A percentile compares a stretch with the other conserved stretches of the same genome.
Conservation (phyloP, 345 rosid genomes). For the Bruguiera gymnorhiza region DNA sequence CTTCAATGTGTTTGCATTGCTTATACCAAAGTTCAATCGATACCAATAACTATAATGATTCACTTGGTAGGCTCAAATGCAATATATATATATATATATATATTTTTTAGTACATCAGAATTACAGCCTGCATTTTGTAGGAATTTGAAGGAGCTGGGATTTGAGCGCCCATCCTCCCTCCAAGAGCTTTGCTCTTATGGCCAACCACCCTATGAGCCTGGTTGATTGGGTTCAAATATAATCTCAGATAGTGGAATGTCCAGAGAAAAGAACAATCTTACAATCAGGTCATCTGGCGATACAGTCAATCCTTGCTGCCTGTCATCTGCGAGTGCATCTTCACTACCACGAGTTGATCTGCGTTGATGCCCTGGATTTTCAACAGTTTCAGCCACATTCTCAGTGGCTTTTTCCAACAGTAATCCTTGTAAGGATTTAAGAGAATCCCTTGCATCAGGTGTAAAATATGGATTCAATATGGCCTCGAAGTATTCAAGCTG, state of each 20-base stretch:
- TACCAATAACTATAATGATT: neutral
- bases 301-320: slow-evolving; percentile 61
- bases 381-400: slow-evolving; percentile 59
- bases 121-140: neutral
- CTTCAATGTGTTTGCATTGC: neutral
- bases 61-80: neutral
- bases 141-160: neutral
- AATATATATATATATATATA: too few relatives aligned
- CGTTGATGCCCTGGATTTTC: slow-evolving; percentile 74
- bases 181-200: too few relatives aligned
- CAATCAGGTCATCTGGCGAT: slow-evolving; percentile 92
- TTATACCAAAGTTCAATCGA: neutral
- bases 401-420: slow-evolving; percentile 82
- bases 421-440: slow-evolving; percentile 82
- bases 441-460: slow-evolving; percentile 74
- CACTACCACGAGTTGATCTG: slow-evolving; percentile 90
- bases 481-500: slow-evolving; percentile 98
- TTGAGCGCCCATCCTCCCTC: too few relatives aligned
- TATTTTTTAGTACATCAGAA: neutral
- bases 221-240: neutral
- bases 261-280: slow-evolving; percentile 33
- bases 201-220: too few relatives aligned
- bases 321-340: slow-evolving; percentile 80
- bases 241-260: neutral
- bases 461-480: slow-evolving; percentile 71